Percentiles rank a stretch among this genome's conserved stretches.
These are phyloP conservation scores for Aspergillus latus DNA, from an alignment of 2,329 filamentous ascomycete genomes.

Conservation along the genomic window DNA sequence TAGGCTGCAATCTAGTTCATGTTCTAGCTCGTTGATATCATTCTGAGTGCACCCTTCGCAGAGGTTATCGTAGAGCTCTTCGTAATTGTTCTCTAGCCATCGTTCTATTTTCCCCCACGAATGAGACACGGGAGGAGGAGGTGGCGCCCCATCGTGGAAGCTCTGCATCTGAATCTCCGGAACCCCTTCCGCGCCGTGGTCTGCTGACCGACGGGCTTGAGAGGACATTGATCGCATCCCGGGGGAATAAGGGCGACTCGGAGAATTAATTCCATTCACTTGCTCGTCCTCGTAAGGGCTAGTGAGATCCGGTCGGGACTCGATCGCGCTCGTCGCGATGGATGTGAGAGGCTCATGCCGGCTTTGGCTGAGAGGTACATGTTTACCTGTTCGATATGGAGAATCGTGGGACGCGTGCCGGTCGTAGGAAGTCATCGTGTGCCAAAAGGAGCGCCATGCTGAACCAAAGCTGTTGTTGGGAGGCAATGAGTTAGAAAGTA, in stretches of 20 bases:
- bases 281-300: constrained; percentile 75
- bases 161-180: constrained; percentile 96
- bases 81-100: constrained; percentile 94
- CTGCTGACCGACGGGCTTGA: constrained; percentile 58
- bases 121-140: constrained; percentile 80
- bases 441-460: constrained; percentile 90
- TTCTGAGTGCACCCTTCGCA: constrained; percentile 90
- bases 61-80: constrained; percentile 89
- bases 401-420: constrained; percentile 92
- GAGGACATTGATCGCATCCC: constrained; percentile 79
- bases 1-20: constrained; percentile 89
- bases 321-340: constrained; percentile 78
- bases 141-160: constrained; percentile 87
- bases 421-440: constrained; percentile 75
- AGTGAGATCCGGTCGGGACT: constrained; percentile 81
- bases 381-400: constrained; percentile 84
- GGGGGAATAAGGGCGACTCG: constrained; percentile 78
- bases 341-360: constrained; percentile 81
- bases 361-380: constrained; percentile 82
- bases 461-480: constrained; percentile 57
- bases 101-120: constrained; percentile 93
- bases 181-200: constrained; percentile 65
- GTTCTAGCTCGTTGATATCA: constrained; percentile 94
- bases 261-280: constrained; percentile 55
- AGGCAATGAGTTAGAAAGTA: background rate